phyloP scores from a whole-genome alignment of 768 basidiomycete species.

The Pleurotus sapidus region DNA sequence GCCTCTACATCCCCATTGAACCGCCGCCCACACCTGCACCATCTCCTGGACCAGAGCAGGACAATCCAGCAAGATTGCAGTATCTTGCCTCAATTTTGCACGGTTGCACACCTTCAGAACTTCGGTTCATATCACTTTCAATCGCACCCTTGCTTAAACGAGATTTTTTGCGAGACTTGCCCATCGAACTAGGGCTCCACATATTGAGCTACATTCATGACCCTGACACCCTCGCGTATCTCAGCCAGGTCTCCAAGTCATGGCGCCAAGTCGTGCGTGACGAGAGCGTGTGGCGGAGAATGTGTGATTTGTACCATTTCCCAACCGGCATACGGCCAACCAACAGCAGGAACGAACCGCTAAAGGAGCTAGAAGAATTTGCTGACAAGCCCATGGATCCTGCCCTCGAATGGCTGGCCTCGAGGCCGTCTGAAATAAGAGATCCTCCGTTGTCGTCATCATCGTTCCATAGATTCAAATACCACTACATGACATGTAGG shows the following conservation, averaged over 20 bases:
- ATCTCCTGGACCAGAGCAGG: conserved; percentile 43
- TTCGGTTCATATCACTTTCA: conserved; percentile 64
- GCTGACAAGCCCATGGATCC: conserved; percentile 36
- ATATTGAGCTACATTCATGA: conserved; percentile 78
- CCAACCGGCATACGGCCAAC: neutral
- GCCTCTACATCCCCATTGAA: conserved; percentile 47
- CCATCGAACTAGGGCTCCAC: conserved; percentile 71
- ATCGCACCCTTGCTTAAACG: conserved; percentile 63
- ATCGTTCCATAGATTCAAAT: conserved; percentile 2
- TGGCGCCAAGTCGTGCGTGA: conserved; percentile 74
- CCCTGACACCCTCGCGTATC: conserved; percentile 65
- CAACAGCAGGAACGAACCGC: conserved; percentile 25
- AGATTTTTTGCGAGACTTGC: conserved; percentile 57
- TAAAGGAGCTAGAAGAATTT: conserved; percentile 30
- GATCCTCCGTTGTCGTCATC: neutral
- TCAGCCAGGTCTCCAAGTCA: conserved; percentile 62
- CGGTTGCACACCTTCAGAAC: conserved; percentile 56
- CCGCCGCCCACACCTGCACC: conserved; percentile 65
- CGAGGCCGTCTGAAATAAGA: neutral
- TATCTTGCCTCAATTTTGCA: conserved; percentile 49
- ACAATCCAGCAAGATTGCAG: conserved; percentile 43
- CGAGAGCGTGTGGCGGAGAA: conserved; percentile 76
- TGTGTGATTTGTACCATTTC: conserved; percentile 54
- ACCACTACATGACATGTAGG: conserved; percentile 62
- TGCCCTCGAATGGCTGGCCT: conserved; percentile 31